Evolutionary conservation across 768 basidiomycete species (phyloP).

Genomic region (Podaxis sp.): DNA sequence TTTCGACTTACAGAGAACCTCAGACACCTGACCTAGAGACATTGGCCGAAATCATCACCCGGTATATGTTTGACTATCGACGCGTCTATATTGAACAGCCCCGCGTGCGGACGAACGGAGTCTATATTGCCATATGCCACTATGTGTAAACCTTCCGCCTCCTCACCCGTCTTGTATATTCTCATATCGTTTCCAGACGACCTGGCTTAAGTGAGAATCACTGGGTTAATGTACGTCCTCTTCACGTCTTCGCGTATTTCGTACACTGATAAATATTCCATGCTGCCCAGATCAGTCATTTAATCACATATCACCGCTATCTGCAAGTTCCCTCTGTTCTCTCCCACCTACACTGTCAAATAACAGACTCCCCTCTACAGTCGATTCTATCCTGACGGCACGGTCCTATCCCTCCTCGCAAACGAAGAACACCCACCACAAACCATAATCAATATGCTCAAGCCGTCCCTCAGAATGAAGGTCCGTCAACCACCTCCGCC

Average conservation of each 20-base stretch:
- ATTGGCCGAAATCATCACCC: slow-evolving; percentile 48
- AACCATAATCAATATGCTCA: slow-evolving; percentile 73
- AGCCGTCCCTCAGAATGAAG: slow-evolving; percentile 78
- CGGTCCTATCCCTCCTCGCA: slow-evolving; percentile 80
- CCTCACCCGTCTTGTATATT: slow-evolving; percentile 11
- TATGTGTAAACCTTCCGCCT: slow-evolving; percentile 58
- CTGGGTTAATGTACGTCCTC: slow-evolving; percentile 76
- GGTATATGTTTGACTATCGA: slow-evolving; percentile 67
- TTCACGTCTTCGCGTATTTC: slow-evolving; percentile 6
- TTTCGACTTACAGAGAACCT: slow-evolving; percentile 68
- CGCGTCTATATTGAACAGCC: slow-evolving; percentile 83
- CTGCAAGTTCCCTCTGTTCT: slow-evolving; percentile 48
- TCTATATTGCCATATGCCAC: slow-evolving; percentile 91
- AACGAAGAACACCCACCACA: slow-evolving; percentile 76
- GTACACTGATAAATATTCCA: slow-evolving; percentile 10
- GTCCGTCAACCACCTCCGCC: slow-evolving; percentile 30
- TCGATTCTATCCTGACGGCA: slow-evolving; percentile 85
- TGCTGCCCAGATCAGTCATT: slow-evolving; percentile 62
- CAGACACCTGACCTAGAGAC: slow-evolving; percentile 59
- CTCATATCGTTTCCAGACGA: slow-evolving; percentile 43
- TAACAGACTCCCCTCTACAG: slow-evolving; percentile 33
- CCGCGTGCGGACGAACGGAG: slow-evolving; percentile 80
- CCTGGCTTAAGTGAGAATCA: slow-evolving; percentile 78
- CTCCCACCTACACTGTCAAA: not conserved
- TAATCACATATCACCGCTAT: slow-evolving; percentile 92